Percentiles rank a stretch among this genome's conserved stretches.
These are phyloP conservation scores for Aspergillus candidus DNA, from an alignment of 2,329 filamentous ascomycete genomes.

Conservation along the genomic window DNA sequence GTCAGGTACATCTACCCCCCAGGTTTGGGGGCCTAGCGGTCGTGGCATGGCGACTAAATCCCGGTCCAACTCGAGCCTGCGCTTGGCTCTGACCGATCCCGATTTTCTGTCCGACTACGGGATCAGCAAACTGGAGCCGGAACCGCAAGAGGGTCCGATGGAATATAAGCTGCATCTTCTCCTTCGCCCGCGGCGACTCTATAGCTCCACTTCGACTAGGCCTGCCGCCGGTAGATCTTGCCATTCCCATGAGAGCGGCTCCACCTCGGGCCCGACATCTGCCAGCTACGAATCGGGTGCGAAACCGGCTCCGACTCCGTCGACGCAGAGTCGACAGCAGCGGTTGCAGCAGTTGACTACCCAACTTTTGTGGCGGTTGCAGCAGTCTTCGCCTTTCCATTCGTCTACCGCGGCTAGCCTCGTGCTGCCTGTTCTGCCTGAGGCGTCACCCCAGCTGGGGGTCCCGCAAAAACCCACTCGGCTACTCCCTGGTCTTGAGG, in stretches of 20 bases:
- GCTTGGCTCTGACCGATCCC: conserved; percentile 30
- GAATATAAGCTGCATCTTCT: conserved; percentile 96
- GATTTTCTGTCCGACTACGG: conserved; percentile 50
- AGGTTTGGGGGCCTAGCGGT: conserved; percentile 21
- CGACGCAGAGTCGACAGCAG: conserved; percentile 69
- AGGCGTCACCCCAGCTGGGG: conserved; percentile 54
- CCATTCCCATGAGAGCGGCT: conserved; percentile 34
- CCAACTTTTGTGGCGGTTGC: conserved; percentile 86
- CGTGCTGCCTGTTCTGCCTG: conserved; percentile 68
- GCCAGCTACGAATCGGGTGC: conserved; percentile 26
- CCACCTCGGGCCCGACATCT: conserved; percentile 17
- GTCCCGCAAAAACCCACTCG: conserved; percentile 48
- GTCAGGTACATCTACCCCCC: conserved; percentile 43
- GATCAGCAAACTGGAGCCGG: conserved; percentile 73
- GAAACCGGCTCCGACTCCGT: conserved; percentile 42
- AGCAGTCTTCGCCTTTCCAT: conserved; percentile 91
- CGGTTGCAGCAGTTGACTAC: conserved; percentile 88
- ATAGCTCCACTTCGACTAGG: conserved; percentile 64
- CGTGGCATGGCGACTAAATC: conserved; percentile 21
- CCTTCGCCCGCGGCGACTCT: conserved; percentile 68
- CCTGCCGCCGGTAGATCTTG: conserved; percentile 48
- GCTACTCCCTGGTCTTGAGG: conserved; percentile 70
- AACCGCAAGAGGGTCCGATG: conserved; percentile 88
- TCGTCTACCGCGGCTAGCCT: conserved; percentile 69
- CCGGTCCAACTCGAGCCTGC: conserved; percentile 31